Base-by-base conservation (phyloP, 1,284 basidiomycete species). In the Ceratobasidium sp. region DNA sequence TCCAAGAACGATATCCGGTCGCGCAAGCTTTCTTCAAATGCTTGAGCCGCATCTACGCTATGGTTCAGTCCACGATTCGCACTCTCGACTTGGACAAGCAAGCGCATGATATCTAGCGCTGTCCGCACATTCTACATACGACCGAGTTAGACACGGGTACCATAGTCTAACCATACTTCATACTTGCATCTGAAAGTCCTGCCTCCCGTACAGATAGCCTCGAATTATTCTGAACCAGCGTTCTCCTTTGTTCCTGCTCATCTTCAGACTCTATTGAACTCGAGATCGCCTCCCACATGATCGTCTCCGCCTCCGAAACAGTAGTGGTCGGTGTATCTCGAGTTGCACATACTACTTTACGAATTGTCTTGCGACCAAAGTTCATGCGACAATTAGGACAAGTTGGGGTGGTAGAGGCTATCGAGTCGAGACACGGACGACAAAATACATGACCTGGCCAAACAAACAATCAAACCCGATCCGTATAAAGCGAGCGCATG, bases 381-480 rank as follows among this genome's bases (percentile, higher is more conserved):
- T 19, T 11, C n/a, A 44, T 27, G 22, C 65, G 65, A 33, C 65
- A 69, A 44, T 53, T 69, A 22, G 65, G 65, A 56, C 65, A 69
- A 11, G 27, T 69, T n/a, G 51, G 41, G 2, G 65, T 56, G 9
- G 15, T 17, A n/a, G n/a, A n/a, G n/a, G n/a, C n/a, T 4, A 69
- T 31, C 15, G 65, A 44, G 9, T 54, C 65, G 33, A 69, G 65
- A 19, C 65, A 69, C 31, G 53, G 22, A 9, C 51, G 65, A 47
- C 65, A 69, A 27, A 54, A 69, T 45, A 69, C 65, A 41, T 69
- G 65, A 45, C 65, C 65, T 69, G n/a, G n/a, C n/a, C n/a, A n/a
- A n/a, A n/a, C n/a, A n/a, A n/a, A n/a, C n/a, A n/a, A n/a, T n/a
- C n/a, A n/a, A n/a, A n/a, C n/a, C n/a, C n/a, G n/a, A n/a, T n/a